These are phyloP conservation scores for Aureobasidium sp. DNA, from an alignment of 2,329 filamentous ascomycete genomes.

Conservation along the genomic window DNA sequence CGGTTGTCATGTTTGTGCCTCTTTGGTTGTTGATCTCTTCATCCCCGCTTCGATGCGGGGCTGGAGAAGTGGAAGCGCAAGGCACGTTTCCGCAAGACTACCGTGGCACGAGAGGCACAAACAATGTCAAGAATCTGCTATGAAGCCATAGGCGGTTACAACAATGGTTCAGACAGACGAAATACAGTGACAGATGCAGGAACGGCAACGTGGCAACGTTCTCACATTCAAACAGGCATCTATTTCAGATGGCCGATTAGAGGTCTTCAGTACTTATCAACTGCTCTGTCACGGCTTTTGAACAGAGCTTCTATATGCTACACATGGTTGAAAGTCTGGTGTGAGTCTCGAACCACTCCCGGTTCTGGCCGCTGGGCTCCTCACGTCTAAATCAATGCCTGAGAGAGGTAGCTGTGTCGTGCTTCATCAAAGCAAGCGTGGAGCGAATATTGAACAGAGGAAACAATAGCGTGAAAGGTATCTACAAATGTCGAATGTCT, in stretches of 20 bases:
- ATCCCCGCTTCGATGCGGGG: slow-evolving; percentile 6
- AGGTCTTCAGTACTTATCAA: neutral
- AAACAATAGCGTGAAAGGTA: slow-evolving; percentile 14
- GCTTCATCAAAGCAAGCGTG: neutral
- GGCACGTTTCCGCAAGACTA: neutral
- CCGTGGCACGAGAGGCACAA: neutral
- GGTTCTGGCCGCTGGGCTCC: neutral
- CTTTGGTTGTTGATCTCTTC: neutral
- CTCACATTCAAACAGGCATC: neutral
- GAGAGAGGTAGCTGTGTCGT: neutral
- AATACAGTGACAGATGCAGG: neutral
- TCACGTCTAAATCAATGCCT: neutral
- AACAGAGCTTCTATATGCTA: neutral
- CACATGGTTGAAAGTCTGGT: neutral
- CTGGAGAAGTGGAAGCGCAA: neutral
- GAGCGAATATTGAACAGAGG: neutral
- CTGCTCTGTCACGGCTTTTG: neutral
- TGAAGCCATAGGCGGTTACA: neutral
- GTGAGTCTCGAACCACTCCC: neutral
- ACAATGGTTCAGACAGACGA: neutral
- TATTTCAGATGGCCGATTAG: neutral
- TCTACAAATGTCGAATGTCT: slow-evolving; percentile 13
- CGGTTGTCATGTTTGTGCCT: neutral
- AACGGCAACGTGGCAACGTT: neutral
- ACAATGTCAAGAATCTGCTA: neutral